These are phyloP conservation scores for Colletotrichum musae DNA, from an alignment of 2,329 filamentous ascomycete species.

Conservation along the genomic window DNA sequence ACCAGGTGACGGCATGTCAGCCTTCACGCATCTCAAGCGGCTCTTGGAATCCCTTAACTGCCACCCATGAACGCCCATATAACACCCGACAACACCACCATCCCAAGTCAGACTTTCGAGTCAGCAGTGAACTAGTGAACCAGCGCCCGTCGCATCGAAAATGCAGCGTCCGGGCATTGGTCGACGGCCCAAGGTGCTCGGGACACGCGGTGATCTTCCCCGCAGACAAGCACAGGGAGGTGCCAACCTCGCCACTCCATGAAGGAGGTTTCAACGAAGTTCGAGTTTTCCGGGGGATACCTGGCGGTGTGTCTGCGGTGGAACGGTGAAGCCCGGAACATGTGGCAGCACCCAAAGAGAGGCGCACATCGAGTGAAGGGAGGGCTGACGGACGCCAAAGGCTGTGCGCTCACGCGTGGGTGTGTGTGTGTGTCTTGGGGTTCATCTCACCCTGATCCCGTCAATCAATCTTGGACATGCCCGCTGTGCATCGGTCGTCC, in stretches of 20 bases:
- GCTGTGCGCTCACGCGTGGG: background rate
- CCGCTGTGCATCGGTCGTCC: constrained; percentile 1
- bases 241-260: constrained; percentile 11
- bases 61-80: background rate
- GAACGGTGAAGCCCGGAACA: constrained; percentile 2
- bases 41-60: constrained; percentile 4
- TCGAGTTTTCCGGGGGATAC: constrained; percentile 32
- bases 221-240: constrained; percentile 19
- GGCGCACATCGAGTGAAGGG: constrained; percentile 4
- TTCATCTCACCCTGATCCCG: constrained; percentile 30
- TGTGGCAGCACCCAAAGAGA: background rate
- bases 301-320: constrained; percentile 6
- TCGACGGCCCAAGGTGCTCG: constrained; percentile 10
- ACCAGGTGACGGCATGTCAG: background rate
- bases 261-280: constrained; percentile 32
- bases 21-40: background rate
- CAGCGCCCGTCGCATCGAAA: constrained; percentile 7
- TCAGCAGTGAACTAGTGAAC: constrained; percentile 3
- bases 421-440: constrained; percentile 4
- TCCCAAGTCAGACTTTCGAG: constrained; percentile 1
- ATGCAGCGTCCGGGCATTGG: background rate
- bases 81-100: background rate
- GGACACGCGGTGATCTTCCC: constrained; percentile 25
- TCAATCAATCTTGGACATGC: constrained; percentile 1
- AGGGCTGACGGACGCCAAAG: background rate